Evolutionary conservation across 139 green algal species (phyloP), one percentile per base, ranked within the genome.

Genomic region (Gonium pectorale): DNA sequence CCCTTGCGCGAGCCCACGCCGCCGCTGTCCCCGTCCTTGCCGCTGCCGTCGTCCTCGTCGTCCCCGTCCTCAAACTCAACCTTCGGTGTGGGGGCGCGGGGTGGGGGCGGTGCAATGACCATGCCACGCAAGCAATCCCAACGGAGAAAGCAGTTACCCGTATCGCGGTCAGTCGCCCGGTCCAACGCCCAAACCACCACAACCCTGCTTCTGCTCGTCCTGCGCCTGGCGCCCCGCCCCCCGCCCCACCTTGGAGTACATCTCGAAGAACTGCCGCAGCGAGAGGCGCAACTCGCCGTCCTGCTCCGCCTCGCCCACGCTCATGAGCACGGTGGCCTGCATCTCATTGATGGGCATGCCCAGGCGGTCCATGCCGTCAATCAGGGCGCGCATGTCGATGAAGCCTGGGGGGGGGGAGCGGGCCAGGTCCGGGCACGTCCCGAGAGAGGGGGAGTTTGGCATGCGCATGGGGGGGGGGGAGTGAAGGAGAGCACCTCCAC

Each of bases 281-380:
- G 78, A 75, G 44, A 84, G 63, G 43, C 75, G 64, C 33, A 75
- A 22, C 51, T 85, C 79, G 35, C 77, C 79, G 15, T 21, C 49
- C 22, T 43, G 62, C n/a, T 63, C 77, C 26, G 43, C 40, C 59
- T 46, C 35, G 31, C 46, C 63, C 26, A 77, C 46, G 2, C 13
- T 31, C 79, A 85, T 78, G 9, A 78, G 46, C 35, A 68, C 79
- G 27, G 35, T 40, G 3, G 64, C 79, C 63, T 85, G 79, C 79
- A 85, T 75, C 35, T 85, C 79, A 64, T 75, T 85, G 49, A 85
- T 67, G 35, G 79, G 63, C 64, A 73, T 56, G 33, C 63, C 79
- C 33, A 85, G 64, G 13, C 79, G 79, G 64, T 85, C 64, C 79
- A 85, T 85, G 35, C 15, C 79, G 31, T 77, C 64, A 33, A 85